Evolutionary conservation across 192 early-diverging fungal genomes (phyloP), one percentile per base, ranked within the genome.

Genomic region (Paraglomus brasilianum): DNA sequence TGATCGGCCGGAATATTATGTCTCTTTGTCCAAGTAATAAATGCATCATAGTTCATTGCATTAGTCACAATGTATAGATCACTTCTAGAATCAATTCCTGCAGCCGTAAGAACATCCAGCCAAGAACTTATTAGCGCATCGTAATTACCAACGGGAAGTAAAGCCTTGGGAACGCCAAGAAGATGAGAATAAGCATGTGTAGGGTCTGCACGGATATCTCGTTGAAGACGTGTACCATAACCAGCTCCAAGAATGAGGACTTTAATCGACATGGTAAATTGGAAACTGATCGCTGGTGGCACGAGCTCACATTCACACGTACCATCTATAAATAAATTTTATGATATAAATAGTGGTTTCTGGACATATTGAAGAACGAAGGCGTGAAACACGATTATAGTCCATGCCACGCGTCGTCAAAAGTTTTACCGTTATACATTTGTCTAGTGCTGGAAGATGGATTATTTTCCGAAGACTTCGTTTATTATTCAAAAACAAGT

Each of bases 171-270:
- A 15, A 81, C 48, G 45, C 78, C 79, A 13, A 77, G 59, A 44
- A 81, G 59, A 49, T 79, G 80, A 17, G 41, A 50, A 59, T 83
- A 79, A 11, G 52, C 48, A 13, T 52, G 24, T 22, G 65, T 61
- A 13, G 62, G 38, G 56, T 78, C 74, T 17, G 44, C 51, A 10
- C 45, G 46, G 19, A 88, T 73, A 60, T 86, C 85, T 56, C 69
- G 63, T 64, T 88, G 81, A 19, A 88, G 74, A 7, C 85, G 74
- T 9, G 86, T 82, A 41, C 86, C 86, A 75, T 84, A 87, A 4
- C 87, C 86, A 11, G 84, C 87, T 38, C 79, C 81, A 24, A 88
- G 78, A 55, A 86, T 78, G n/a, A 87, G 67, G 8, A 82, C 75
- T 76, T 61, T 61, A 43, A 61, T 17, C 1, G 19, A 36, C 59